Evolutionary conservation across 1,139 yeast species (phyloP), one percentile per base, ranked within the genome.

Genomic region (Yamadazyma sp.): DNA sequence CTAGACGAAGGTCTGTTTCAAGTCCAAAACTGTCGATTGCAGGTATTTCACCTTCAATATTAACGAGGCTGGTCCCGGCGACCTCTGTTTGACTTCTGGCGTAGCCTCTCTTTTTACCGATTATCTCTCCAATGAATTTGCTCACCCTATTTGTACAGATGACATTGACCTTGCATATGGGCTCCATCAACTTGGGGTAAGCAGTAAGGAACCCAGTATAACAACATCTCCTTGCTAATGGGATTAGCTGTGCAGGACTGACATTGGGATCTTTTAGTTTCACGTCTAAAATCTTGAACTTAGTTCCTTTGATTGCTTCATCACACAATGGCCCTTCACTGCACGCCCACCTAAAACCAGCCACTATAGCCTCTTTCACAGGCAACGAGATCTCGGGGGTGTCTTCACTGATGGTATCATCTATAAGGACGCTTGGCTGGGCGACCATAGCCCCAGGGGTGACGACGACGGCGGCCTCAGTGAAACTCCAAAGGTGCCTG

Each of bases 291-390:
- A 94, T 73, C 43, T 79, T 80, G 61, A 92, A 88, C 48, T 79
- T 81, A 4, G 85, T 80, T 41, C 81, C 77, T 41, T 87, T 67
- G 2, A 94, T 73, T 0, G 87, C 84, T 55, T 89, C 97, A 44
- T 86, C 95, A 47, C 95, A 82, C 20, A 94, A 64, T 0, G 98
- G 98, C 0, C 98, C 98, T 52, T 88, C 96, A 41, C 80, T 71
- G 0, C 79, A 72, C 8, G 86, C 83, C 95, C 96, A 87, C 51
- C 77, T 75, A 61, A 91, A 92, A 0, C 98, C 98, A 48, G 82
- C 81, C 5, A 69, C 62, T 0, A 92, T 71, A 1, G 80, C 66
- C 4, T 76, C 79, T 45, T 78, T 81, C 17, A 75, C 67, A 1
- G 68, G 48, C 17, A 88, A 56, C 61, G 52, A 80, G 79, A 53